Evolutionary conservation across 495 filamentous ascomycete species (phyloP).

Genomic region (Astrocystis sublimbata): DNA sequence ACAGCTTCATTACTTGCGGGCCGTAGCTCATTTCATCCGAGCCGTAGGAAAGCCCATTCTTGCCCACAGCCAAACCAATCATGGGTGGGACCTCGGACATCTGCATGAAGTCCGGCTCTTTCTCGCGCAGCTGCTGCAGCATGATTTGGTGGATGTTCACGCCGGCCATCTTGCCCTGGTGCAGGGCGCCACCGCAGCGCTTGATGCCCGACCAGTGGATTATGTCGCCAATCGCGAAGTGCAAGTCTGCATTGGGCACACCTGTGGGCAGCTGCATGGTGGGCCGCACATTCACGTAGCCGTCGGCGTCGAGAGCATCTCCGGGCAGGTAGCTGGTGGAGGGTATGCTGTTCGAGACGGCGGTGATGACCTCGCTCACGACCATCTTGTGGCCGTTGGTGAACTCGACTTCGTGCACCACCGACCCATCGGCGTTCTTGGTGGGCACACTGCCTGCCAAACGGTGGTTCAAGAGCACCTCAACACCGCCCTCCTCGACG

Average conservation of each 20-base stretch:
- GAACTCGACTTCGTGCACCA: constrained; percentile 50
- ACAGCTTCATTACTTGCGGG: constrained; percentile 56
- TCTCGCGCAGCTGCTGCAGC: constrained; percentile 37
- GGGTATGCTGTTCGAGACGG: constrained; percentile 57
- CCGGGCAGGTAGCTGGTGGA: constrained; percentile 56
- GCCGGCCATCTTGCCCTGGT: constrained; percentile 62
- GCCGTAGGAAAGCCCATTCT: constrained; percentile 62
- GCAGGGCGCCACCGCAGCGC: constrained; percentile 68
- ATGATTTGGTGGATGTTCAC: constrained; percentile 63
- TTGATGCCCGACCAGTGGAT: constrained; percentile 68
- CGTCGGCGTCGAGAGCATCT: constrained; percentile 51
- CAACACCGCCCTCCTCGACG: constrained; percentile 55
- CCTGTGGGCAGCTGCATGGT: constrained; percentile 40
- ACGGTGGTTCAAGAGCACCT: constrained; percentile 54
- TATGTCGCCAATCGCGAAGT: constrained; percentile 61
- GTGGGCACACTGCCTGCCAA: constrained; percentile 41
- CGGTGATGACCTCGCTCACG: constrained; percentile 60
- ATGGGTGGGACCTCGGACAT: constrained; percentile 58
- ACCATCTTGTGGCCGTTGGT: constrained; percentile 53
- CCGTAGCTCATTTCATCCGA: constrained; percentile 54
- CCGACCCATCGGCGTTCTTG: constrained; percentile 29
- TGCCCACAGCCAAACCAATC: constrained; percentile 67
- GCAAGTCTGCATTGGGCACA: constrained; percentile 52
- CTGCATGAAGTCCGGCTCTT: constrained; percentile 43
- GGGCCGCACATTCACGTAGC: constrained; percentile 57